A percentile compares a stretch with the other conserved stretches of the same genome.
Conservation (phyloP, 306 rosid species). For the Trifolium fragiferum region DNA sequence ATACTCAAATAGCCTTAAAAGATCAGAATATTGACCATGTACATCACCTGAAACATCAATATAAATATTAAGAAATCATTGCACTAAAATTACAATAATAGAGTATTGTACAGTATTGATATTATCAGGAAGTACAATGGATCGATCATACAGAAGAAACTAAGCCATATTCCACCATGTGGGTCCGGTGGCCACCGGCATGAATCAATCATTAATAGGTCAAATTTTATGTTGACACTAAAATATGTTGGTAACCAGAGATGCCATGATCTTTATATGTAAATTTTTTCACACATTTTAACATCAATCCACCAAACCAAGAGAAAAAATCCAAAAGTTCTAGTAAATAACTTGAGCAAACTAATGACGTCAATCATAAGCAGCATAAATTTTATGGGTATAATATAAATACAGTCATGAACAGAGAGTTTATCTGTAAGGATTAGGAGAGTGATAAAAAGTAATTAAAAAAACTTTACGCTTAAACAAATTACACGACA, state of each 20-base stretch:
- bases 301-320: not conserved
- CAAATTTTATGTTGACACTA: no score
- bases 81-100: not conserved
- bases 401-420: no score
- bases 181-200: not conserved
- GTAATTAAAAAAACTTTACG: no score
- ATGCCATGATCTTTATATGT: not conserved
- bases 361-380: not conserved
- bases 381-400: no score
- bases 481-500: no score
- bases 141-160: not conserved
- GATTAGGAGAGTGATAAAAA: no score
- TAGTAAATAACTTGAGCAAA: not conserved
- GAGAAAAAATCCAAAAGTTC: not conserved
- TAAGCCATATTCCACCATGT: not conserved
- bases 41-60: slow-evolving; percentile 71
- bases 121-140: not conserved
- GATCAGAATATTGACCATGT: slow-evolving; percentile 97
- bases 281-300: slow-evolving; percentile 7
- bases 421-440: no score
- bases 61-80: slow-evolving; percentile 26
- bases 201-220: not conserved
- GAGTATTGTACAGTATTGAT: not conserved
- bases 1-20: slow-evolving; percentile 88
- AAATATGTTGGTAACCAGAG: no score